Conservation (phyloP, 192 early-diverging fungal species). For the Powellomyces hirtus region DNA sequence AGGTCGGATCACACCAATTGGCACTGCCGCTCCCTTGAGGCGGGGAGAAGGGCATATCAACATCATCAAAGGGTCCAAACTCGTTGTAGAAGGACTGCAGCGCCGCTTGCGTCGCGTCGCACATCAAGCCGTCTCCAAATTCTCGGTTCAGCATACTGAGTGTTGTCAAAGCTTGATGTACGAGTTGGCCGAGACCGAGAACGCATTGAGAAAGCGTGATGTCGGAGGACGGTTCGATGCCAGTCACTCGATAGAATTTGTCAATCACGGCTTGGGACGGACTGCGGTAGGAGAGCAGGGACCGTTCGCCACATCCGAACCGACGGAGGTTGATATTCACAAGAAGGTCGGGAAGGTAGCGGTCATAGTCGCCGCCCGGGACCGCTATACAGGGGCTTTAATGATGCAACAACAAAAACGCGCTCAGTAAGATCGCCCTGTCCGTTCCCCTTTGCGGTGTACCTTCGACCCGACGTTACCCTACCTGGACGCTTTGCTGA, state of each 20-base stretch:
- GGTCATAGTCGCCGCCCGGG: conserved; percentile 31
- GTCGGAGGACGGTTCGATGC: neutral
- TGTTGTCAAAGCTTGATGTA: conserved; percentile 15
- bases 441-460: neutral
- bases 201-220: conserved; percentile 3
- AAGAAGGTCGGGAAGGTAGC: conserved; percentile 2
- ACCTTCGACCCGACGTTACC: neutral
- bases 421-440: too few relatives aligned
- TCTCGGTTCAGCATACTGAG: conserved; percentile 6
- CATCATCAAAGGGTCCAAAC: conserved; percentile 34
- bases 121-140: conserved; percentile 25
- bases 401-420: neutral
- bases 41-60: conserved; percentile 14
- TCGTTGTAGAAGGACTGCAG: conserved; percentile 28
- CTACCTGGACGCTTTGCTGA: conserved; percentile 24
- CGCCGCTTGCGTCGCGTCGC: conserved; percentile 23
- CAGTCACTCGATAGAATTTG: conserved; percentile 32
- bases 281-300: conserved; percentile 23
- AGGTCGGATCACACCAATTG: conserved; percentile 25
- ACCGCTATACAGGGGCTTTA: conserved; percentile 21
- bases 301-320: conserved; percentile 34
- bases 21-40: neutral
- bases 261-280: conserved; percentile 22
- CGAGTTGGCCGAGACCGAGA: conserved; percentile 13
- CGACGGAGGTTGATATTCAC: conserved; percentile 31